These are phyloP conservation scores for Gossypium ekmanianum DNA, from an alignment of 345 rosid genomes.

Conservation along the genomic window DNA sequence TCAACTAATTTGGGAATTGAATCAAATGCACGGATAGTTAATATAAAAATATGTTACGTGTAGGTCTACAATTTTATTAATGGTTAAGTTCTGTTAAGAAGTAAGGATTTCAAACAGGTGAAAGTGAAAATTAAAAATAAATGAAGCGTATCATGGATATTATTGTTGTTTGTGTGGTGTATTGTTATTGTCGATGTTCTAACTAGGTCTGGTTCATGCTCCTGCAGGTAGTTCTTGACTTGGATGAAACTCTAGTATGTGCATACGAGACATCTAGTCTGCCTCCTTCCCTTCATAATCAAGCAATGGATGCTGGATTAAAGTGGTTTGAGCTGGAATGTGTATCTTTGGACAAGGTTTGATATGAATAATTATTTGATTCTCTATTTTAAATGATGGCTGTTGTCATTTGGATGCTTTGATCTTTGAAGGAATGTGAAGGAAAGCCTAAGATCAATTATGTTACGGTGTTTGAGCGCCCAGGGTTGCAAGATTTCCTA, in stretches of 20 bases:
- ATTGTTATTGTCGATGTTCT: not conserved
- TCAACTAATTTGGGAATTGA: not conserved
- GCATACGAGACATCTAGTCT: constrained; percentile 87
- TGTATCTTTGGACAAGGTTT: constrained; percentile 85
- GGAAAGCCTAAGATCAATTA: constrained; percentile 76
- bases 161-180: not conserved
- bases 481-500: constrained; percentile 76
- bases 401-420: constrained; percentile 31
- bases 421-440: constrained; percentile 57
- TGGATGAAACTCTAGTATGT: constrained; percentile 95
- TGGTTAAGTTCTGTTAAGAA: constrained; percentile 3
- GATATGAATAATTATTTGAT: constrained; percentile 8
- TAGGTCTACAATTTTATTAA: not conserved
- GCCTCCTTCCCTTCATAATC: constrained; percentile 56
- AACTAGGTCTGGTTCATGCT: not conserved
- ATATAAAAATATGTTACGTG: not conserved
- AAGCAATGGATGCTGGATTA: constrained; percentile 74
- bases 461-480: constrained; percentile 92
- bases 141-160: not conserved
- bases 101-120: constrained; percentile 3
- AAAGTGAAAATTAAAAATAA: not conserved
- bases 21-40: not conserved
- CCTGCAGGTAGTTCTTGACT: constrained; percentile 89
- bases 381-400: constrained; percentile 7
- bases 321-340: constrained; percentile 93